Evolutionary conservation across 169 alveolate genomes (phyloP).

Genomic region (Plasmodium cynomolgi): DNA sequence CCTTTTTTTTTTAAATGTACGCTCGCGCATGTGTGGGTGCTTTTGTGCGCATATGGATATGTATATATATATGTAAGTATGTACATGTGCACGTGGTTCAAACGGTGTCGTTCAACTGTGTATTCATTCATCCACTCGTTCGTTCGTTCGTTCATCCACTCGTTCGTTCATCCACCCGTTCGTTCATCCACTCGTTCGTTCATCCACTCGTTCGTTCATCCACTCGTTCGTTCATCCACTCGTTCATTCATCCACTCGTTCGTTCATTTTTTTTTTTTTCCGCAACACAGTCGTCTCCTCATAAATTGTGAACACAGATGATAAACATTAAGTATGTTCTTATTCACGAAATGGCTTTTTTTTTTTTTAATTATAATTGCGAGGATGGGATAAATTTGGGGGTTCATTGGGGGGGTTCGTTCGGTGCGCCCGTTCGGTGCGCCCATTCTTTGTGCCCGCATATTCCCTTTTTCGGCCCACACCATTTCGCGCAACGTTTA

Average conservation of each 20-base stretch:
- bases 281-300: background rate
- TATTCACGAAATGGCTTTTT: background rate
- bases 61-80: background rate
- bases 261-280: background rate
- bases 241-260: background rate
- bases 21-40: background rate
- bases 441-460: background rate
- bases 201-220: background rate
- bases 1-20: background rate
- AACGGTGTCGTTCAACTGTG: background rate
- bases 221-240: background rate
- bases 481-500: background rate
- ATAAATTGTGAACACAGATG: background rate
- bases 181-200: too few relatives aligned
- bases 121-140: background rate
- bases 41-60: background rate
- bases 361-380: background rate
- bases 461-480: background rate
- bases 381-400: background rate
- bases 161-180: too few relatives aligned
- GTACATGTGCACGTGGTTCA: background rate
- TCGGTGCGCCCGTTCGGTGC: background rate
- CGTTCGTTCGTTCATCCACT: background rate
- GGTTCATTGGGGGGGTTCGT: background rate
- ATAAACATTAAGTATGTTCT: background rate